Evolutionary conservation across 331 rosid genomes (phyloP).

Genomic region (Prunus yedoensis): DNA sequence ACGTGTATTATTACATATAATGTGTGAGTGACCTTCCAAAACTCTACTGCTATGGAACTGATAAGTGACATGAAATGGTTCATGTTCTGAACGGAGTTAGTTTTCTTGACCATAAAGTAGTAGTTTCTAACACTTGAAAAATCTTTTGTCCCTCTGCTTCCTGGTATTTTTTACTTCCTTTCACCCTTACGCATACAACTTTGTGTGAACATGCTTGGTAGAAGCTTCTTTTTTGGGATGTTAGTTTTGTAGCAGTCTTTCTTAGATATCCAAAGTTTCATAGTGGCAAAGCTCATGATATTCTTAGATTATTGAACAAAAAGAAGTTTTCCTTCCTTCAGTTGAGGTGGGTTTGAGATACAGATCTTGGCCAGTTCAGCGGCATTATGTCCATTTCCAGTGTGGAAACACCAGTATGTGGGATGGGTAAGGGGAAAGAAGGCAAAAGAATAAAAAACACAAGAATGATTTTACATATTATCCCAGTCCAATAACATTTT

Average conservation of each 20-base stretch:
- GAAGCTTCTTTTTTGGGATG: neutral
- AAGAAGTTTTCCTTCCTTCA: neutral
- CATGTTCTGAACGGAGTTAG: no score
- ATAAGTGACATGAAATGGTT: no score
- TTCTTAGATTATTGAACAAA: neutral
- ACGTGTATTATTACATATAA: neutral
- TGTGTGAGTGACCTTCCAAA: neutral
- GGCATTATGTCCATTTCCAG: neutral
- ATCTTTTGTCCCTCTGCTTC: neutral
- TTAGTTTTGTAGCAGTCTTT: neutral
- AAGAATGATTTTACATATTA: no score
- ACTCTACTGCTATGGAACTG: no score
- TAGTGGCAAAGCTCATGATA: neutral
- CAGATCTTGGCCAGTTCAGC: neutral
- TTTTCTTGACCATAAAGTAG: no score
- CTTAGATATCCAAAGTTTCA: neutral
- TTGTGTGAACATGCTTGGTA: neutral
- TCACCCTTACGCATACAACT: neutral
- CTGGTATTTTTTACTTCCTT: neutral
- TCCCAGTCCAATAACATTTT: no score
- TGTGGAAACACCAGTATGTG: no score
- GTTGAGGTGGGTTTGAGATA: neutral
- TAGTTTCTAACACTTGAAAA: neutral
- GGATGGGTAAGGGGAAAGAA: no score
- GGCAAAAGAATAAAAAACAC: no score